phyloP scores from a whole-genome alignment of 495 filamentous ascomycete genomes.

The Penicillium ochrochloron region DNA sequence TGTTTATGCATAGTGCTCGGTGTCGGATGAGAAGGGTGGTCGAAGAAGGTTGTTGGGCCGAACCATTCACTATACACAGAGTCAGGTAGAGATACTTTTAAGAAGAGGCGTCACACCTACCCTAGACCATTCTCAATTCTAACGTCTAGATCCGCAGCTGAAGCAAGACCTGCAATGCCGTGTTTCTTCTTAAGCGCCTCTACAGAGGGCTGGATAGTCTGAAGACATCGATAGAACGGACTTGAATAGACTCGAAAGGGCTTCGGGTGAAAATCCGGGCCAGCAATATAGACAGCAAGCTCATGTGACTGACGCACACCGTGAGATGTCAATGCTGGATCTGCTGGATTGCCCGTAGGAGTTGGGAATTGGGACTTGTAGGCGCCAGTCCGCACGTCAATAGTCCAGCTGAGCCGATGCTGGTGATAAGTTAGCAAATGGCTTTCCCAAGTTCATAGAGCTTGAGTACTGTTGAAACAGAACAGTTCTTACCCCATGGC shows the following conservation, averaged over 20 bases:
- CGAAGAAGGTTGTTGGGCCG: conserved; percentile 68
- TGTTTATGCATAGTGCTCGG: conserved; percentile 59
- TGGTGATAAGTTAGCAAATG: conserved; percentile 36
- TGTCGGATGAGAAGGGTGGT: conserved; percentile 78
- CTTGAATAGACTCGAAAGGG: conserved; percentile 73
- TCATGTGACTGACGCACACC: conserved; percentile 84
- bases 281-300: conserved; percentile 67
- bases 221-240: conserved; percentile 90
- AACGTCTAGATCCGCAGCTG: conserved; percentile 50
- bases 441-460: neutral
- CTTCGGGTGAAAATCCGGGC: conserved; percentile 66
- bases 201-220: conserved; percentile 77
- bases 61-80: conserved; percentile 78
- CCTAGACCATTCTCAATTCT: conserved; percentile 77
- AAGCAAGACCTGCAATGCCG: neutral
- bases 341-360: conserved; percentile 83
- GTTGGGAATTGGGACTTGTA: conserved; percentile 70
- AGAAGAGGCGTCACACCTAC: conserved; percentile 33
- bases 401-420: conserved; percentile 89
- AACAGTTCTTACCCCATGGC: conserved; percentile 74
- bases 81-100: neutral
- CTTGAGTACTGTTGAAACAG: neutral
- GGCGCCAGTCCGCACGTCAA: conserved; percentile 75
- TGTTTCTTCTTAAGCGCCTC: conserved; percentile 51
- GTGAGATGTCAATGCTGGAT: conserved; percentile 85